Evolutionary conservation across 495 filamentous ascomycete species (phyloP).

Genomic region (Penicillium subrubescens): DNA sequence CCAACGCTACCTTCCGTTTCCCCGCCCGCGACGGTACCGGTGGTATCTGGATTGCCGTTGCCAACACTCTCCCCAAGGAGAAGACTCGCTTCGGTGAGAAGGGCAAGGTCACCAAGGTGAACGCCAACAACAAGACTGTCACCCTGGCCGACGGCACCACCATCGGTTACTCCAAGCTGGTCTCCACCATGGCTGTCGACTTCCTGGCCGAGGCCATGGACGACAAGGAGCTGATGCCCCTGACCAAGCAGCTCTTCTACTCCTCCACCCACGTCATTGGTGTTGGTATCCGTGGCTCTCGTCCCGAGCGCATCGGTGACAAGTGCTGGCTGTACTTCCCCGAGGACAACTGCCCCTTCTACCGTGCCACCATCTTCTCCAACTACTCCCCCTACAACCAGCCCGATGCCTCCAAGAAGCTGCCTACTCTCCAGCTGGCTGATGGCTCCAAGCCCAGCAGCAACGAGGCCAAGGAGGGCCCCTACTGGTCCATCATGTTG

Average conservation of each 20-base stretch:
- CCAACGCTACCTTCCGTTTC: constrained; percentile 98
- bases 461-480: constrained; percentile 73
- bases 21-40: constrained; percentile 93
- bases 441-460: constrained; percentile 76
- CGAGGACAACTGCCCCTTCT: constrained; percentile 98
- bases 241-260: constrained; percentile 94
- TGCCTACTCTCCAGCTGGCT: constrained; percentile 82
- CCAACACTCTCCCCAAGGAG: constrained; percentile 87
- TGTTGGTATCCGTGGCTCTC: constrained; percentile 87
- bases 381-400: constrained; percentile 99
- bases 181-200: constrained; percentile 97
- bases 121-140: constrained; percentile 80
- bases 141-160: constrained; percentile 82
- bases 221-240: constrained; percentile 75
- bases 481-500: constrained; percentile 99
- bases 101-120: constrained; percentile 80
- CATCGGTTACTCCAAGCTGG: constrained; percentile 88
- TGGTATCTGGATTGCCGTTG: constrained; percentile 98
- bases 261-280: constrained; percentile 97
- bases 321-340: constrained; percentile 99
- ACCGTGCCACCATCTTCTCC: constrained; percentile 99
- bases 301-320: constrained; percentile 96
- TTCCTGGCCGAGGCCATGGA: constrained; percentile 83
- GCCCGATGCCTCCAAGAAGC: constrained; percentile 76
- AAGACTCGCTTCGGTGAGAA: constrained; percentile 88